Base-by-base conservation (phyloP, 208 protist species). In the Trypanosoma brucei region DNA sequence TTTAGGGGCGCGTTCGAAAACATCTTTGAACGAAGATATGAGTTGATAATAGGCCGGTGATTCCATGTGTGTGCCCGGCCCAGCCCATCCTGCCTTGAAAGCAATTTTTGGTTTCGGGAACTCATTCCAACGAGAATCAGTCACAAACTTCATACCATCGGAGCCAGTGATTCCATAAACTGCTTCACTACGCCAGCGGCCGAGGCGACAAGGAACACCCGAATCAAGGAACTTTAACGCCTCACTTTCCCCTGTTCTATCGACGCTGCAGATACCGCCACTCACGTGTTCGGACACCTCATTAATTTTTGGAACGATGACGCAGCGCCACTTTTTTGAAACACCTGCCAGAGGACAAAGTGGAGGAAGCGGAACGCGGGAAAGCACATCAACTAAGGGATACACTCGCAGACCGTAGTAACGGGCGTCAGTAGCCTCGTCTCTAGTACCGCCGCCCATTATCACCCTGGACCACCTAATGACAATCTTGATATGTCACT, bases 51-150 rank as follows among this genome's bases (percentile, higher is more conserved):
- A 89, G 11, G 67, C 65, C 3, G 86, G 79, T 9, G 73, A 78
- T 50, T 91, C 78, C 57, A 93, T 77, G 49, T 73, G 66, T 6
- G 83, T 91, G 14, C 88, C 91, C 1, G 91, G 84, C 2, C 70
- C 70, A 14, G 83, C 88, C 91, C 91, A 96, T 33, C 83, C 84
- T 2, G 70, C 69, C 33, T 81, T 80, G 40, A 95, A 77, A 5
- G 86, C 86, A 51, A 95, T 90, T 62, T 93, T 81, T n/a, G 81
- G 84, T 48, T 81, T 88, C 0, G 79, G 79, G 57, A 95, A 92
- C 0, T 35, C 49, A 48, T 91, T 83, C 76, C 83, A 91, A 7
- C 59, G 68, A 13, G 52, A 30, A 31, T 77, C 75, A 2, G 55
- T 81, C 14, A 95, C 36, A 72, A 80, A 93, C 1, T 53, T 54